These are phyloP conservation scores for Euphrasia arctica DNA, from an alignment of 305 asterid genomes.

Conservation along the genomic window DNA sequence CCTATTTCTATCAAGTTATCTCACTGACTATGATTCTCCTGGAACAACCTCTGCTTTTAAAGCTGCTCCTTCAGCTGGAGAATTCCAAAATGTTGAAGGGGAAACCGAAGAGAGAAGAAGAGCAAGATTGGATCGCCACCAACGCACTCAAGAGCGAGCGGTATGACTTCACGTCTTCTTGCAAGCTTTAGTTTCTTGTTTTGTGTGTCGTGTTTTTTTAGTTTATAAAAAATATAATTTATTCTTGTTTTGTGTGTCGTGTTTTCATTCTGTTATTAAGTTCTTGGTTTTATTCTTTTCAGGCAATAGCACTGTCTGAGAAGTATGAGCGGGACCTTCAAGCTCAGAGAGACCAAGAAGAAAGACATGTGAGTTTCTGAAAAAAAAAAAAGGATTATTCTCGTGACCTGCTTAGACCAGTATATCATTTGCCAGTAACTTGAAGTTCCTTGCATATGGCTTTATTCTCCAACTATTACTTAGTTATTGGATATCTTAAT, in stretches of 20 bases:
- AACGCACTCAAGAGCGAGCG: slow-evolving; percentile 95
- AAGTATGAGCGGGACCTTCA: slow-evolving; percentile 94
- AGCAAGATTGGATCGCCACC: slow-evolving; percentile 90
- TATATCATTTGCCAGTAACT: slow-evolving; percentile 11
- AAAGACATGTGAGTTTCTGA: slow-evolving; percentile 82
- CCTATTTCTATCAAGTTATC: slow-evolving; percentile 22
- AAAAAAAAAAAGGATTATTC: slow-evolving; percentile 1
- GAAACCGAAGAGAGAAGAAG: slow-evolving; percentile 96
- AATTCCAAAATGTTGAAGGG: slow-evolving; percentile 86
- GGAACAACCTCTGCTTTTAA: slow-evolving; percentile 30
- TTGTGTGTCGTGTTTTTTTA: slow-evolving; percentile 12
- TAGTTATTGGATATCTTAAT: slow-evolving; percentile 4
- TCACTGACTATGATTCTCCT: slow-evolving; percentile 28
- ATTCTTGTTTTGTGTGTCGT: slow-evolving; percentile 20
- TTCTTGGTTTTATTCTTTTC: slow-evolving; percentile 28
- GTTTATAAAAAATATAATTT: slow-evolving; percentile 18
- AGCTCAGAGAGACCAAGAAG: slow-evolving; percentile 94
- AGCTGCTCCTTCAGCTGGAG: slow-evolving; percentile 82
- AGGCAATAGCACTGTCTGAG: slow-evolving; percentile 97
- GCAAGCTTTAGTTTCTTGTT: slow-evolving; percentile 21
- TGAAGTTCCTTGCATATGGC: slow-evolving; percentile 9
- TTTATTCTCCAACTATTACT: slow-evolving; percentile 13
- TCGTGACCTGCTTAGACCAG: not conserved
- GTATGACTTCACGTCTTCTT: slow-evolving; percentile 49
- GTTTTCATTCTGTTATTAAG: slow-evolving; percentile 22